Conservation (phyloP, 148 eudicot species). For the Rhododendron griersonianum region DNA sequence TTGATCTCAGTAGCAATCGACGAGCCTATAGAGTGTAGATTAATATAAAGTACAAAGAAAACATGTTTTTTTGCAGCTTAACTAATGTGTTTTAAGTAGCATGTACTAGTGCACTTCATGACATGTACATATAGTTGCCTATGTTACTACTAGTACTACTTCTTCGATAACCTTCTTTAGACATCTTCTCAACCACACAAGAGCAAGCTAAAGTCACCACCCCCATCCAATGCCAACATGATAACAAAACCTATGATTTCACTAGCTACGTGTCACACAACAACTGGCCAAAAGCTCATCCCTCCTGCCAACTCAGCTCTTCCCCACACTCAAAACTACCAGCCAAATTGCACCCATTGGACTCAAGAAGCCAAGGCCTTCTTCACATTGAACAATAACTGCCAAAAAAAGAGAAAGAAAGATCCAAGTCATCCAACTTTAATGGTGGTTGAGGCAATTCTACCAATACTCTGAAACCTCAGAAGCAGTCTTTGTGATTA, state of each 20-base stretch:
- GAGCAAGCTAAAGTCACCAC: not conserved
- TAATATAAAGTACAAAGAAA: not conserved
- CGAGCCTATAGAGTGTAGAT: not conserved
- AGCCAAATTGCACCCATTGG: conserved; percentile 17
- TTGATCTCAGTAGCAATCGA: not conserved
- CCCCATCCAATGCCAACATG: not conserved
- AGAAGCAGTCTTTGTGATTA: not conserved
- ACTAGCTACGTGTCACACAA: conserved; percentile 43
- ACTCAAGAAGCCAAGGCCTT: not conserved
- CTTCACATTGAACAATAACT: not conserved
- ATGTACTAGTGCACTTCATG: conserved; percentile 9
- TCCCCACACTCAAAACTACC: conserved; percentile 22
- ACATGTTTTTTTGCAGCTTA: not conserved
- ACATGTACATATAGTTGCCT: not conserved
- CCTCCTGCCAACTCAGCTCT: conserved; percentile 45
- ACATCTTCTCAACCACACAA: conserved; percentile 14
- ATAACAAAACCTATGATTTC: conserved; percentile 32
- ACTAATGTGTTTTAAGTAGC: not conserved
- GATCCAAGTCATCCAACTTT: not conserved
- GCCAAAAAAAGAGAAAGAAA: not conserved
- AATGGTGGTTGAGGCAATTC: conserved; percentile 9
- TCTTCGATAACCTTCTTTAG: not conserved
- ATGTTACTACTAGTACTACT: not conserved
- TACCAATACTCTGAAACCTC: conserved; percentile 5
- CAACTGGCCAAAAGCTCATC: conserved; percentile 35